phyloP scores from a whole-genome alignment of 352 stramenopile species.

The Discostella stelligera region DNA sequence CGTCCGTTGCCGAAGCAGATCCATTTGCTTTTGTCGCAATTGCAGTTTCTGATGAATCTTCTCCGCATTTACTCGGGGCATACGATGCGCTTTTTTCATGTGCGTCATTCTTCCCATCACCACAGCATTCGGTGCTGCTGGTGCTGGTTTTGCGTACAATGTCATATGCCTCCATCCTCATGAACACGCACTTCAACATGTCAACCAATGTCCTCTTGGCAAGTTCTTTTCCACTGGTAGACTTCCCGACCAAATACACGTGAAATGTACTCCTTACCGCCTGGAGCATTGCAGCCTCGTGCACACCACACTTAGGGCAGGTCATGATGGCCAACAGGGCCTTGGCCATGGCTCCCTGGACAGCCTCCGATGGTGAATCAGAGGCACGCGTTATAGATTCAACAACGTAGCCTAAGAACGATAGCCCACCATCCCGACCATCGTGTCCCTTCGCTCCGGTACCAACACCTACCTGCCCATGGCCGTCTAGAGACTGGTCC shows the following conservation, averaged over 20 bases:
- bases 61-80: conserved; percentile 15
- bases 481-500: background rate
- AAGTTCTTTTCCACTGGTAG: conserved; percentile 88
- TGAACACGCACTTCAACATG: conserved; percentile 95
- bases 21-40: conserved; percentile 22
- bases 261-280: conserved; percentile 95
- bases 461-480: background rate
- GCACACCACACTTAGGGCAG: conserved; percentile 74
- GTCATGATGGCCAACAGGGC: conserved; percentile 69
- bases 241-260: conserved; percentile 91
- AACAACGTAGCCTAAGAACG: conserved; percentile 55
- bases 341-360: conserved; percentile 63
- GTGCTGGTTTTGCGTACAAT: conserved; percentile 41
- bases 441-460: conserved; percentile 43
- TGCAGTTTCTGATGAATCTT: conserved; percentile 24
- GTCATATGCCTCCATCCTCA: conserved; percentile 90
- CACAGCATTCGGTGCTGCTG: background rate
- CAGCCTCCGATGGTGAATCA: conserved; percentile 48
- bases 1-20: conserved; percentile 14
- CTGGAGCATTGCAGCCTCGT: conserved; percentile 87
- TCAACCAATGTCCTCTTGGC: conserved; percentile 95
- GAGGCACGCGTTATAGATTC: conserved; percentile 53
- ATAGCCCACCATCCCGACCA: conserved; percentile 41
- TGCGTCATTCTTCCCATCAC: conserved; percentile 9
- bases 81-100: background rate